Conservation (phyloP, 371 early-diverging fungal species). For the Rozella allomycis region DNA sequence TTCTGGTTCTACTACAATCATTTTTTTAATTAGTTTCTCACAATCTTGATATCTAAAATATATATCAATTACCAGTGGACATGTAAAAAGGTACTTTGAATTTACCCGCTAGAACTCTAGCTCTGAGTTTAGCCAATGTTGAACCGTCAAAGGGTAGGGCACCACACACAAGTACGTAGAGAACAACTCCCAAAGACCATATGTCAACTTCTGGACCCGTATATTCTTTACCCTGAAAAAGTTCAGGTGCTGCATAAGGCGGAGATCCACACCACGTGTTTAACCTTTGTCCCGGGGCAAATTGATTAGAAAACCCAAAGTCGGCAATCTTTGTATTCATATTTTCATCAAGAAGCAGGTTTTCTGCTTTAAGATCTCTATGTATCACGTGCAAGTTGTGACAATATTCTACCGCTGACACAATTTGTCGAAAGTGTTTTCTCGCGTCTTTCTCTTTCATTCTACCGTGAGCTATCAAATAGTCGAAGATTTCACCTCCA, state of each 20-base stretch:
- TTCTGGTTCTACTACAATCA: background rate
- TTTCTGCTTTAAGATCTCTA: conserved; percentile 14
- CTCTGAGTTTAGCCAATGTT: conserved; percentile 18
- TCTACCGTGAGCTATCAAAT: conserved; percentile 6
- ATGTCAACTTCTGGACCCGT: conserved; percentile 35
- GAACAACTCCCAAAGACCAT: conserved; percentile 34
- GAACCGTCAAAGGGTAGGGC: conserved; percentile 29
- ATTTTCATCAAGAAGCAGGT: conserved; percentile 1
- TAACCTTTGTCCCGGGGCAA: background rate
- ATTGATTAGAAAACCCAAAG: conserved; percentile 4
- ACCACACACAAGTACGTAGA: conserved; percentile 27
- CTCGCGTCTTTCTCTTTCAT: conserved; percentile 9
- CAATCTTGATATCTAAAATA: too few relatives aligned
- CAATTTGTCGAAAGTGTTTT: conserved; percentile 10
- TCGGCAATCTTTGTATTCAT: conserved; percentile 3
- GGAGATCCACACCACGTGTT: conserved; percentile 5
- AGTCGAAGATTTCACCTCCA: conserved; percentile 24
- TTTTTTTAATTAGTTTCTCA: background rate
- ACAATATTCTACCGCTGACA: conserved; percentile 17
- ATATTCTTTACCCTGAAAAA: conserved; percentile 19
- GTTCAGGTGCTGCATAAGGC: conserved; percentile 8
- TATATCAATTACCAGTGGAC: conserved; percentile 20
- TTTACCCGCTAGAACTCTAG: conserved; percentile 19
- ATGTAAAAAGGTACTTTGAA: conserved; percentile 29
- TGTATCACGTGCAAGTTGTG: conserved; percentile 18